phyloP scores from a whole-genome alignment of 495 filamentous ascomycete genomes.

The Alectoria sarmentosa region DNA sequence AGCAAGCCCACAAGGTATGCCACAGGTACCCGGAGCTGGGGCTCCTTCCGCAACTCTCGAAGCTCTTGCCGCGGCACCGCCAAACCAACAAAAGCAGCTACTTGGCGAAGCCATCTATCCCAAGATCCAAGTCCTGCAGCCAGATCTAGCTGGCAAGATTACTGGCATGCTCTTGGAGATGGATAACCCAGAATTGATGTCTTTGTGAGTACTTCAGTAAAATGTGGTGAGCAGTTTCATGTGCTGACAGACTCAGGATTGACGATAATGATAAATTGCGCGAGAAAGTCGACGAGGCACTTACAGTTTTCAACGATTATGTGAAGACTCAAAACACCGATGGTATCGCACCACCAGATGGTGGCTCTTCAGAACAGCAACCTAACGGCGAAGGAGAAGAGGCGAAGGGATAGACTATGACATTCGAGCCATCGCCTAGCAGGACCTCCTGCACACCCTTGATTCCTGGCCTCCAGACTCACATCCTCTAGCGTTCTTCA shows the following conservation, averaged over 20 bases:
- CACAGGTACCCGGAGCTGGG: constrained; percentile 28
- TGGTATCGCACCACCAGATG: constrained; percentile 34
- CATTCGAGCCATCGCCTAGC: neutral
- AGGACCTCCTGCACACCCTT: neutral
- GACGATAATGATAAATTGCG: constrained; percentile 84
- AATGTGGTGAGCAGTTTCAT: neutral
- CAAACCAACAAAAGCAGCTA: constrained; percentile 89
- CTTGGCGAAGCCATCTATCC: constrained; percentile 96
- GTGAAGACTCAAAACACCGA: constrained; percentile 66
- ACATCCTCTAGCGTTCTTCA: neutral
- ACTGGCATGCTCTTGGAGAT: constrained; percentile 99
- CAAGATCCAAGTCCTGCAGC: constrained; percentile 90
- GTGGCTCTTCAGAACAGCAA: constrained; percentile 29
- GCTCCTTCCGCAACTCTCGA: constrained; percentile 35
- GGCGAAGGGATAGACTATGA: constrained; percentile 47
- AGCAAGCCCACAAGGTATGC: constrained; percentile 35
- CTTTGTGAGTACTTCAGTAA: constrained; percentile 66
- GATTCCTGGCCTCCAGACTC: neutral
- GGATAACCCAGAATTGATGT: constrained; percentile 89
- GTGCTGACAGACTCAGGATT: constrained; percentile 49
- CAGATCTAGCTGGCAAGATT: constrained; percentile 95
- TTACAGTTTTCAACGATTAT: constrained; percentile 97
- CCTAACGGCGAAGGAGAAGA: constrained; percentile 37
- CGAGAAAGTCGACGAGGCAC: constrained; percentile 92
- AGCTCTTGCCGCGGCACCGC: constrained; percentile 47